Base-by-base conservation (phyloP, 179 eudicot genomes). In the Actinidia chinensis region DNA sequence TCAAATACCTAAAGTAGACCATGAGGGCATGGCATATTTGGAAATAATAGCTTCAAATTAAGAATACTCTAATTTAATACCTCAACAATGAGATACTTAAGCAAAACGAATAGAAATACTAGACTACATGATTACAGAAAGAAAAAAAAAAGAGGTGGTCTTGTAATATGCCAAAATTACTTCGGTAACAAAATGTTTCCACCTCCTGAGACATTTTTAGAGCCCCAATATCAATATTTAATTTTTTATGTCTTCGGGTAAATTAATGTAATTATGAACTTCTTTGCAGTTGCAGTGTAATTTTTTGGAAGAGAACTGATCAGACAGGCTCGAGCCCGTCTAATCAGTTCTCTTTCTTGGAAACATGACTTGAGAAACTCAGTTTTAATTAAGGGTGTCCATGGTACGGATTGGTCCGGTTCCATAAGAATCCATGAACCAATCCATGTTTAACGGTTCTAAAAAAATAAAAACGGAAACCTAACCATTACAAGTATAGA, bases 231-330 rank as follows among this genome's bases (percentile, higher is more conserved):
- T 67, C 33, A 28, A 28, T 28, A 1, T 28, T 28, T 28, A 28
- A 28, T 68, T 18, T 68, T 4, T 20, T 44, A 14, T 18, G 2
- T 42, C 9, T 43, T 43, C 42, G 4, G 51, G 47, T 36, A 33
- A 15, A 5, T 15, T 42, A 67, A 43, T 43, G 22, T 44, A 42
- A n/a, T 10, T 52, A 20, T 68, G 46, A 68, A 20, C 58, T 46
- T 48, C 56, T 58, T 78, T 28, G 68, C 47, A 46, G 33, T 68
- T 58, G 65, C 12, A 25, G 58, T 47, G 68, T n/a, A 69, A 55
- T 58, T n/a, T n/a, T n/a, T n/a, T n/a, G n/a, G n/a, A n/a, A n/a
- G n/a, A n/a, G n/a, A n/a, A n/a, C n/a, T n/a, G n/a, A n/a, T n/a
- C n/a, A n/a, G n/a, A n/a, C n/a, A n/a, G n/a, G n/a, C n/a, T n/a